Evolutionary conservation across 345 rosid genomes (phyloP), one percentile per base, ranked within the genome.

Genomic region (Populus euphratica): DNA sequence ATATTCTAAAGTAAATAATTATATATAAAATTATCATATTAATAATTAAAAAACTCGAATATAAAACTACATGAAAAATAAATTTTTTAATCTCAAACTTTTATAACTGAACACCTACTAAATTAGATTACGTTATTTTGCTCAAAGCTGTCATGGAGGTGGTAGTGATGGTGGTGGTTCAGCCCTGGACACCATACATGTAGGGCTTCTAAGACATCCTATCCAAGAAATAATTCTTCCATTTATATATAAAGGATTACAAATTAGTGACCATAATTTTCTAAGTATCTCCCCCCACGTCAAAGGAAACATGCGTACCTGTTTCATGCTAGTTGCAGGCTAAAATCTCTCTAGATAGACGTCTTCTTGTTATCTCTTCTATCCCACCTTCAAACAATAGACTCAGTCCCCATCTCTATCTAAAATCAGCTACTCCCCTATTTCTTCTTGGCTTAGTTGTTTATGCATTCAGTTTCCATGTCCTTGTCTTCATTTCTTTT

Each of bases 291-390:
- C 10, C 21, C 18, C 9, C 29, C 66, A 67, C 69, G 61, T 78
- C 67, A 71, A n/a, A 14, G 16, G 39, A 35, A 72, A 77, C 76
- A 65, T 76, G 79, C 59, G 64, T 35, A 33, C 66, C 69, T 47
- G 79, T 71, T 74, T 16, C 29, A 50, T 62, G 68, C 68, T 61
- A 69, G 82, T 50, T 68, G 73, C 39, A 21, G 25, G 56, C 50
- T 39, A 29, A 77, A 74, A 71, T n/a, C 68, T 76, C 84, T 76
- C 82, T 36, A 11, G 84, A 73, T 36, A 16, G 84, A 73, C 82
- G 76, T 73, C 76, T 21, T 47, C 36, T 10, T 17, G 38, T 39
- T 18, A 9, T 8, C 52, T n/a, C 41, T 4, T 0, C 23, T 44
- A 25, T 17, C 75, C 27, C 35, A 33, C 35, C 75, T 14, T 29